phyloP scores from a whole-genome alignment of 2,329 filamentous ascomycete genomes.

The Aspergillus sp. region DNA sequence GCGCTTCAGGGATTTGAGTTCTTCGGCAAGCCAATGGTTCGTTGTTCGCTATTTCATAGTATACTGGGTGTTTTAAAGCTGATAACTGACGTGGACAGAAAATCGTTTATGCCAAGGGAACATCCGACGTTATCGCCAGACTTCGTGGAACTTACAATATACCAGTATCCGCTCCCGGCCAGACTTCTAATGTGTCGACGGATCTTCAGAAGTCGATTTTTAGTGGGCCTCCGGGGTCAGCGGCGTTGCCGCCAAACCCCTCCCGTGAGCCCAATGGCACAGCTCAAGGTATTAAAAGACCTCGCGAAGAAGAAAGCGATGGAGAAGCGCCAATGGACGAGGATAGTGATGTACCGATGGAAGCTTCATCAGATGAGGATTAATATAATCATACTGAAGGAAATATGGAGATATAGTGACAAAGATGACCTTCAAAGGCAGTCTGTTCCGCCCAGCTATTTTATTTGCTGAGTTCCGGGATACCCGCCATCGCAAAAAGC shows the following conservation, averaged over 20 bases:
- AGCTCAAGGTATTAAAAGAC: slow-evolving; percentile 62
- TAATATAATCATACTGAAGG: slow-evolving; percentile 30
- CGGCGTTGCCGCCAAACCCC: slow-evolving; percentile 51
- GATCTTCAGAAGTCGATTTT: slow-evolving; percentile 80
- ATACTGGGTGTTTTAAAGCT: background rate
- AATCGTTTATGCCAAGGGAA: slow-evolving; percentile 87
- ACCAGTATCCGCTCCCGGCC: slow-evolving; percentile 52
- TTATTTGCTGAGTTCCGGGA: slow-evolving; percentile 20
- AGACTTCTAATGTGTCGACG: slow-evolving; percentile 63
- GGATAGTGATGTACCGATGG: slow-evolving; percentile 68
- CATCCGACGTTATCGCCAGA: slow-evolving; percentile 84
- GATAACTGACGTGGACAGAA: slow-evolving; percentile 54
- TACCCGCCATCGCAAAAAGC: slow-evolving; percentile 45
- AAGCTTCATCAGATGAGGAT: slow-evolving; percentile 73
- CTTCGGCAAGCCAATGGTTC: slow-evolving; percentile 79
- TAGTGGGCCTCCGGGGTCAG: slow-evolving; percentile 55
- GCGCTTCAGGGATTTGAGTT: slow-evolving; percentile 83
- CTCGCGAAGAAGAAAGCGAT: slow-evolving; percentile 63
- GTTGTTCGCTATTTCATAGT: slow-evolving; percentile 34
- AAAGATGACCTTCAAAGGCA: slow-evolving; percentile 1
- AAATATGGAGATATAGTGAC: slow-evolving; percentile 8
- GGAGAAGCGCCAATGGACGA: slow-evolving; percentile 62
- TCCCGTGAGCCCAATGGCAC: slow-evolving; percentile 45
- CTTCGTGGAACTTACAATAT: slow-evolving; percentile 86
- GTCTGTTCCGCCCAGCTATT: slow-evolving; percentile 16